Base-by-base conservation (phyloP, 306 rosid species). In the Adenanthera pavonina region DNA sequence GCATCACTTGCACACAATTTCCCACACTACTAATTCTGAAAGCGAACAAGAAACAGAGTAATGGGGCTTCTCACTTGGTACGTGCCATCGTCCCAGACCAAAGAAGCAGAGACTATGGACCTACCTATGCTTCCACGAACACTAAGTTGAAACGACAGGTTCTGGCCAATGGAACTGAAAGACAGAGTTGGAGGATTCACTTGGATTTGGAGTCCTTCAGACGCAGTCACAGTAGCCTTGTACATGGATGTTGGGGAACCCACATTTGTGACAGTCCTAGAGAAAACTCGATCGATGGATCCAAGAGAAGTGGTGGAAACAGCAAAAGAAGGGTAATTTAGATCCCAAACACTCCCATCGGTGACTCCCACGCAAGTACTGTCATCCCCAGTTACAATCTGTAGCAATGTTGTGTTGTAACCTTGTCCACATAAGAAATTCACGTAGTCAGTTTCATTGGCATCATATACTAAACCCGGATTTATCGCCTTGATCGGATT, bases 381-480 rank as follows among this genome's bases (percentile, higher is more conserved):
- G 35, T 57, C 20, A 57, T 57, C 64, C 35, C 64, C 34, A n/a
- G 35, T 57, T 4, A 57, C 64, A 57, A 57, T 20, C 35, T 20
- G 64, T 7, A 57, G 14, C 35, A 19, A 19, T 46, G 44, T 49
- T 6, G 84, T 40, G 56, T 48, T 78, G 65, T 86, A 87, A 47
- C 91, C 87, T 68, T 90, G 87, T 56, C 88, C 81, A 61, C 90
- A 87, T 43, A 87, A 68, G 74, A 76, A 72, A 17, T 52, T 76
- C 12, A 87, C 75, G 36, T 84, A 87, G 72, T 84, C 86, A 8
- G 20, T 36, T 79, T 79, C 83, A 16, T 8, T 3, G 5, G 85
- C 84, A 12, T 87, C 88, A 68, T 88, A 88, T 7, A 88, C 59
- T 72, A 86, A 62, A 12, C 89, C 85, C 0, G 91, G 89, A 71